Evolutionary conservation across 2,329 filamentous ascomycete species (phyloP), one percentile per base, ranked within the genome.

Genomic region (Trichoderma koningiopsis): DNA sequence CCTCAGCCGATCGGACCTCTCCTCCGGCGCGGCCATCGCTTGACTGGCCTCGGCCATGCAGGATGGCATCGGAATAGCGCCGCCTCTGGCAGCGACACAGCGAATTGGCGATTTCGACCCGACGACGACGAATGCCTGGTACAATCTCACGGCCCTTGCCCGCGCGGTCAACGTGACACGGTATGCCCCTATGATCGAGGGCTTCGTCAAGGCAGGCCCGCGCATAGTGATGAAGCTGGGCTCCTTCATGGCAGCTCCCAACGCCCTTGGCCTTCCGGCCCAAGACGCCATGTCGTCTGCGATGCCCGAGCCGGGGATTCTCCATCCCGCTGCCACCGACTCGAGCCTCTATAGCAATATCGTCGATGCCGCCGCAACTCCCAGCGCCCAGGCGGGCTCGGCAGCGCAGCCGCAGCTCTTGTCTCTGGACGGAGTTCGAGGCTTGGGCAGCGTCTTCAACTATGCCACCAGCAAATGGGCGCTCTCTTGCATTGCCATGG

Each of bases 391-490:
- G 47, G 53, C 69, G 47, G 72, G 74, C 27, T 27, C 72, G 22
- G 70, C 72, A 33, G 63, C 73, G n/a, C 71, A 73, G 33, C 71
- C 75, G 43, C 83, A 85, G 7, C 82, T 82, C 37, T 83, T 90
- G 71, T 85, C 87, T 6, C 78, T 88, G 72, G 88, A 90, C 73
- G 82, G 87, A 29, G 83, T 85, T 1, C 88, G 90, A 76, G 93
- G 92, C 55, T 84, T 97, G 55, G 92, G 93, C 56, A 94, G 92
- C 71, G 89, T 98, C 70, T 94, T 98, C 80, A 92, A 89, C 74
- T 99, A 98, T 80, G 85, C 94, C 55, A 96, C 92, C 1, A 96
- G 93, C 79, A 92, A 92, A 79, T 98, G 96, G 96, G 94, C 95
- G 0, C 83, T 98, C 69, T 90, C 91, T 64, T 97, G 94, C 75